Conservation (phyloP, 1,284 basidiomycete species). For the Entoloma clypeatum region DNA sequence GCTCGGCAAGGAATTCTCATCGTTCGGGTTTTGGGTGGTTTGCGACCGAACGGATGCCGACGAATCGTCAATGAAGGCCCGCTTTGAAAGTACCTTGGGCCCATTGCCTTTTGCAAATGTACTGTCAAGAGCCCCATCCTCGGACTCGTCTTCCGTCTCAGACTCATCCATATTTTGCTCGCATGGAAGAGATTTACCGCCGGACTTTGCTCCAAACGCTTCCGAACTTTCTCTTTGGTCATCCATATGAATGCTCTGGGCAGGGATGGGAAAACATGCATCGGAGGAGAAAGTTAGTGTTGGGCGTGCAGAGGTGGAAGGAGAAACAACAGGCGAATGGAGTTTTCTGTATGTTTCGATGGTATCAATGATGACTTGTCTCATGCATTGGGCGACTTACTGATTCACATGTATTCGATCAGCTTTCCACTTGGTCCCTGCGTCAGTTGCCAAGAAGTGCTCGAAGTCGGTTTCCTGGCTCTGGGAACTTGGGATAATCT, state of each 20-base stretch:
- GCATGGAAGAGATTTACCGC: not conserved
- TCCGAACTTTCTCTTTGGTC: not conserved
- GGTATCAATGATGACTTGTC: constrained; percentile 1
- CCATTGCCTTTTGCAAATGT: not conserved
- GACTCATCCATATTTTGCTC: constrained; percentile 14
- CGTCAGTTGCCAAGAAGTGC: constrained; percentile 8
- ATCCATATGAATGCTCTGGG: not conserved
- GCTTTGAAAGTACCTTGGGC: not conserved
- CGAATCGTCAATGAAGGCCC: not conserved
- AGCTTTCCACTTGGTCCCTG: no score
- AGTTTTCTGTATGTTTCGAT: constrained; percentile 6
- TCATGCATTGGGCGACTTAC: no score
- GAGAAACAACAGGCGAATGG: no score
- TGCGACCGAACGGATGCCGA: constrained; percentile 2
- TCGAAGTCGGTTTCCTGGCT: constrained; percentile 25
- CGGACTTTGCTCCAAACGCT: not conserved
- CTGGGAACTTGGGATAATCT: constrained; percentile 27
- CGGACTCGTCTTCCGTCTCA: constrained; percentile 25
- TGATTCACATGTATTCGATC: no score
- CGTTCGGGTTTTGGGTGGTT: constrained; percentile 7
- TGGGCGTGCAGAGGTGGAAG: not conserved
- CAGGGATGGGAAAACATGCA: constrained; percentile 4
- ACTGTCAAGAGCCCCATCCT: constrained; percentile 14
- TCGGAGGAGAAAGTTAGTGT: no score
- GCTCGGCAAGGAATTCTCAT: constrained; percentile 20